These are phyloP conservation scores for Pestalotiopsis sp. DNA, from an alignment of 2,329 filamentous ascomycete genomes.

Conservation along the genomic window DNA sequence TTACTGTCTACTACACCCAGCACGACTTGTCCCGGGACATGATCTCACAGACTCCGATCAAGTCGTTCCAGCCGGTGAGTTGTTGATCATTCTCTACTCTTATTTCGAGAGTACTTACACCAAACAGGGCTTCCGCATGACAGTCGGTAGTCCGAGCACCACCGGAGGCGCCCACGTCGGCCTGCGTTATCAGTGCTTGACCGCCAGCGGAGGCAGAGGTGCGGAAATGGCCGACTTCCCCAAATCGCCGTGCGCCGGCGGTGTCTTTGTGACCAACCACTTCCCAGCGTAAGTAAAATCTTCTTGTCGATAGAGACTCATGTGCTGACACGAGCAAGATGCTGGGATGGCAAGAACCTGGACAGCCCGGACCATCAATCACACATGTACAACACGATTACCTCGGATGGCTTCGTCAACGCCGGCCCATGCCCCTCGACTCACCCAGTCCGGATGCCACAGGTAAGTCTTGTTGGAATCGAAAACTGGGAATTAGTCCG, in stretches of 20 bases:
- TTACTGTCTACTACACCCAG: constrained; percentile 10
- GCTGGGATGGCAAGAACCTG: constrained; percentile 52
- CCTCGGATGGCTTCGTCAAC: constrained; percentile 30
- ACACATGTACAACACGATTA: constrained; percentile 35
- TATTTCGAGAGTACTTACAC: background rate
- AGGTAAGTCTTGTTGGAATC: constrained; percentile 38
- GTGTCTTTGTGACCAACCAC: constrained; percentile 39
- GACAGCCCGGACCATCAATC: constrained; percentile 49
- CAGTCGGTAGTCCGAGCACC: constrained; percentile 37
- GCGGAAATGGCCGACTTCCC: constrained; percentile 44
- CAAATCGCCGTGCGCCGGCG: constrained; percentile 37
- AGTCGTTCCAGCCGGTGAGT: constrained; percentile 18
- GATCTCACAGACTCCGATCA: constrained; percentile 42
- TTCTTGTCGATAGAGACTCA: background rate
- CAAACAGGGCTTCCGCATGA: constrained; percentile 45
- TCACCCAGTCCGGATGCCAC: constrained; percentile 45
- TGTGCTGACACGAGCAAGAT: constrained; percentile 30
- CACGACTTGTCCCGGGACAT: constrained; percentile 27
- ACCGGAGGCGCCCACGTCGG: constrained; percentile 34
- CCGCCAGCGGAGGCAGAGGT: constrained; percentile 41
- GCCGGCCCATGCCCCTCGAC: constrained; percentile 37
- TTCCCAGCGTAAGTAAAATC: too few relatives aligned
- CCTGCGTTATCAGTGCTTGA: constrained; percentile 44
- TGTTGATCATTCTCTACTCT: background rate
- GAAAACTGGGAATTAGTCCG: background rate